These are phyloP conservation scores for Hygrocybe punicea DNA, from an alignment of 768 basidiomycete species.

Conservation along the genomic window DNA sequence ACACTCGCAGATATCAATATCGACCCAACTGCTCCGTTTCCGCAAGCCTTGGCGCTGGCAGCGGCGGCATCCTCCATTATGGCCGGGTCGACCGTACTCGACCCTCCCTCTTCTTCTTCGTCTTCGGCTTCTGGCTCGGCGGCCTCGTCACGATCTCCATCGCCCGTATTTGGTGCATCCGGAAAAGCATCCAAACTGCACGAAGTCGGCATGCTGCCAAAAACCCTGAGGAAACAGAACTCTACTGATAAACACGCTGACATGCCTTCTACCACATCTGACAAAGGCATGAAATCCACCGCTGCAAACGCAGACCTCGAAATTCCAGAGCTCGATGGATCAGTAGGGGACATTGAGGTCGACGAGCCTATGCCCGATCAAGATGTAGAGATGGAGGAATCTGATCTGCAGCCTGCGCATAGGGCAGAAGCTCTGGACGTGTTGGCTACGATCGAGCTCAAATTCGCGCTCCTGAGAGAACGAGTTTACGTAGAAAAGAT, in stretches of 20 bases:
- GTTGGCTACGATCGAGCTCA: slow-evolving; percentile 86
- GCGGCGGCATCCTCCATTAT: slow-evolving; percentile 49
- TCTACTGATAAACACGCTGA: slow-evolving; percentile 1
- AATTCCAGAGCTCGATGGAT: slow-evolving; percentile 27
- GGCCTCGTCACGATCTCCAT: slow-evolving; percentile 42
- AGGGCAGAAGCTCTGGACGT: slow-evolving; percentile 86
- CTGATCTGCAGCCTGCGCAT: slow-evolving; percentile 76
- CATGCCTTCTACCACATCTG: neutral
- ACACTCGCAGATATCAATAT: slow-evolving; percentile 26
- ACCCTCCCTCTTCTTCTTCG: slow-evolving; percentile 35
- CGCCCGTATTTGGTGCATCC: slow-evolving; percentile 29
- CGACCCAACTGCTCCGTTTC: slow-evolving; percentile 31
- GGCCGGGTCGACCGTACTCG: slow-evolving; percentile 42
- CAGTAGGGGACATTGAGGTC: slow-evolving; percentile 32
- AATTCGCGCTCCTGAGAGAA: slow-evolving; percentile 84
- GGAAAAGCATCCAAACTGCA: slow-evolving; percentile 9
- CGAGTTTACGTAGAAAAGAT: slow-evolving; percentile 91
- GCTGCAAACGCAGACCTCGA: slow-evolving; percentile 17
- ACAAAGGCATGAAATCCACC: neutral
- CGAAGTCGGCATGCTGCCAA: neutral
- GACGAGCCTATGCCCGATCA: slow-evolving; percentile 40
- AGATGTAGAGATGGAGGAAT: slow-evolving; percentile 50
- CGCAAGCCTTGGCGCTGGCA: slow-evolving; percentile 23
- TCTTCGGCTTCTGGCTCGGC: slow-evolving; percentile 35
- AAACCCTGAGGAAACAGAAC: neutral